These are phyloP conservation scores for Leucaena leucocephala DNA, from an alignment of 306 rosid species.

Conservation along the genomic window DNA sequence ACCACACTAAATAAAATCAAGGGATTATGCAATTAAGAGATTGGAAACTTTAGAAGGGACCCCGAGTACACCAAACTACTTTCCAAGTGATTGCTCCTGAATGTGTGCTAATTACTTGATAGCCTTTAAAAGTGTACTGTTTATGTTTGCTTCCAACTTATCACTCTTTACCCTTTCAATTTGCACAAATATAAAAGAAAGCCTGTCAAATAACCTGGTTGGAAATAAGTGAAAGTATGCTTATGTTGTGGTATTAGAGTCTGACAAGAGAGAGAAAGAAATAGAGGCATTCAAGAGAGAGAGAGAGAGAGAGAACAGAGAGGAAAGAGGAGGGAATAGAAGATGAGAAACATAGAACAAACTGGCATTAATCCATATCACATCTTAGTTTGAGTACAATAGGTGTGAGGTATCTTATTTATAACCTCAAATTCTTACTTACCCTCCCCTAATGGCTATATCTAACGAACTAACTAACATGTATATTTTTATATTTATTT, in stretches of 20 bases:
- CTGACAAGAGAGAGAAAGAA: too few species aligned
- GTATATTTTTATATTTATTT: too few species aligned
- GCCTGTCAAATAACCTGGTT: not conserved
- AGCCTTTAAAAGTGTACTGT: not conserved
- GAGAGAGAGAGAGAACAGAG: too few species aligned
- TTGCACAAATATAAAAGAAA: slow-evolving; percentile 15
- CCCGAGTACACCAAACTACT: not conserved
- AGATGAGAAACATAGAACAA: too few species aligned
- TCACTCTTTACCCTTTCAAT: slow-evolving; percentile 7
- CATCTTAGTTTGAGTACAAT: too few species aligned
- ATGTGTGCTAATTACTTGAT: not conserved
- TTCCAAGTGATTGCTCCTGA: slow-evolving; percentile 14
- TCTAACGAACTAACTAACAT: too few species aligned
- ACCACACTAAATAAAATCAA: not conserved
- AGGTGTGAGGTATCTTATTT: too few species aligned
- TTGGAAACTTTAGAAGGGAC: slow-evolving; percentile 17
- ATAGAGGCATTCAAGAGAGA: too few species aligned
- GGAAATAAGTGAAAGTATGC: not conserved
- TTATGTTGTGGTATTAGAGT: not conserved
- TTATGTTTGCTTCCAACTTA: slow-evolving; percentile 6
- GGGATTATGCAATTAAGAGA: slow-evolving; percentile 5
- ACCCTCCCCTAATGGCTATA: too few species aligned
- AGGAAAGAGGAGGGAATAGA: too few species aligned
- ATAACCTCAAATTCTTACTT: too few species aligned
- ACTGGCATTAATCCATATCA: too few species aligned